Base-by-base conservation (phyloP, 495 filamentous ascomycete genomes). In the Ascodesmis nigricans region DNA sequence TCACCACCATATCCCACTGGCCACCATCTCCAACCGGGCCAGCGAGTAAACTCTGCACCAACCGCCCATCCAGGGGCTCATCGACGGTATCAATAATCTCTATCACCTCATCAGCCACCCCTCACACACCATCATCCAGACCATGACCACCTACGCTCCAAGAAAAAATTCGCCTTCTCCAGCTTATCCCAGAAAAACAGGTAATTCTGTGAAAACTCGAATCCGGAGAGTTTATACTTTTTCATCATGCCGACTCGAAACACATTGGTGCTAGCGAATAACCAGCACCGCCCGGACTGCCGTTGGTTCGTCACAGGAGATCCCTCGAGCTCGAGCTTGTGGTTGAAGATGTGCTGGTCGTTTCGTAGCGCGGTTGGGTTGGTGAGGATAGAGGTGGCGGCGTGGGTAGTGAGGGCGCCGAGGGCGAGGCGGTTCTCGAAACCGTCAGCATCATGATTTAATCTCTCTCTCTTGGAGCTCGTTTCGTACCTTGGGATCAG, bases 161-260 rank as follows among this genome's bases (percentile, higher is more conserved):
- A 61, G 59, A 87, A 87, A 51, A 63, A 91, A 47, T 90, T 90
- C 5, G 75, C 69, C 52, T 91, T 91, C 55, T 91, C 81, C 14
- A 90, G 65, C 56, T 91, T 91, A 53, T 91, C 80, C 71, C 75
- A 90, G 65, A 78, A 91, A 59, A 82, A 87, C n/a, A 90, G 65
- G 45, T 87, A 91, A 1, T 73, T 67, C 46, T 91, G 81, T 21
- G 70, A 77, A 1, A 91, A 64, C 58, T 91, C 74, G 49, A 78
- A 83, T n/a, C 65, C 56, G n/a, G 65, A 57, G 5, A 90, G 65
- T 30, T 68, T 66, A 50, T 84, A 75, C 43, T 71, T 69, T 50
- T 75, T 71, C 67, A 87, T 87, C 23, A 90, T 56, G 0, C 77
- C 73, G 3, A 90, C 61, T 5, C 80, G 77, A 55, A 90, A 84